Base-by-base conservation (phyloP, 257 asterid genomes). In the Plantago major region DNA sequence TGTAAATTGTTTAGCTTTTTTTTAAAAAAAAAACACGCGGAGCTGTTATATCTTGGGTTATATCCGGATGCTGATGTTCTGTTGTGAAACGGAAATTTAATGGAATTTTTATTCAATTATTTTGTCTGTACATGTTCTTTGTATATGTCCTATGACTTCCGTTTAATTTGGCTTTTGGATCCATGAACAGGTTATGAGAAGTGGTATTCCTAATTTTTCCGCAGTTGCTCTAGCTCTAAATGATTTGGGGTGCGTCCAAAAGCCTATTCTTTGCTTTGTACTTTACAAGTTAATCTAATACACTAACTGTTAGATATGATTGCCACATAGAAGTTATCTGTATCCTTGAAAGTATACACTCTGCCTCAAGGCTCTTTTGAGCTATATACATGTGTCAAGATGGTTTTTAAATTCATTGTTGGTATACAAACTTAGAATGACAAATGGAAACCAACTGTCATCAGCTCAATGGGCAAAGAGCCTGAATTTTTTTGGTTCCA, bases 171-270 rank as follows among this genome's bases (percentile, higher is more conserved):
- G 46, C 37, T 75, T 65, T 40, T 30, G 38, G 10, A 63, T 51
- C 55, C 63, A 53, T 70, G 70, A 58, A 71, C 95, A 92, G 99
- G 99, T 92, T 22, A 84, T 85, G 84, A 82, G 92, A 80, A 92
- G 96, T 47, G 99, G 99, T 16, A 55, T 92, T 65, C 99, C 97
- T 38, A 92, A 92, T 80, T 92, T 84, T 77, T 92, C 95, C 83
- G 99, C 99, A 14, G 99, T 92, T 78, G 96, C 99, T 69, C 82
- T 92, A 64, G 94, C 96, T 67, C 81, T 92, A 69, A 70, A 87
- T 65, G 96, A 87, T 69, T 75, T 93, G 73, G 99, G 99, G 99
- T 92, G 74, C 64, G 95, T 74, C 66, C 64, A 28, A 49, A 64
- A 61, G 28, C 13, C 69, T 67, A 9, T 63, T 33, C 60, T 60